Conservation (phyloP, 1,284 basidiomycete species). For the Cutaneotrichosporon sp. region DNA sequence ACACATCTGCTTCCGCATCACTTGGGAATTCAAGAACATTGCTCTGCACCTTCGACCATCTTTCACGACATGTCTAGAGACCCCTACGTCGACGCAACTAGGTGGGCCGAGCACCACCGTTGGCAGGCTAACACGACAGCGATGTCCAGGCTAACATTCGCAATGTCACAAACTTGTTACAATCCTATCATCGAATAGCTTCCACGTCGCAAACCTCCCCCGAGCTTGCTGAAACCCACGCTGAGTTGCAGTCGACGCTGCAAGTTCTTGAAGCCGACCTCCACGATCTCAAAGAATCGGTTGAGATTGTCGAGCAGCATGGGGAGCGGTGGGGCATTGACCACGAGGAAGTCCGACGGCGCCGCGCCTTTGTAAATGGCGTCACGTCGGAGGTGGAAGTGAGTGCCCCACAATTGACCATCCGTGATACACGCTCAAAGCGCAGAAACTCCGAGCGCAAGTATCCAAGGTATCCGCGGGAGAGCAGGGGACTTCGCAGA, state of each 20-base stretch:
- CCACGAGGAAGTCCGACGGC: slow-evolving; percentile 63
- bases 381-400: slow-evolving; percentile 73
- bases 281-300: slow-evolving; percentile 81
- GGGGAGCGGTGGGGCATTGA: slow-evolving; percentile 77
- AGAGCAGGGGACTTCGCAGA: not conserved
- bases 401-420: slow-evolving; percentile 40
- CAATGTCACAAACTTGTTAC: slow-evolving; percentile 26
- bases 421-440: too few relatives aligned
- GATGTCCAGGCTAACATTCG: slow-evolving; percentile 38
- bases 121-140: slow-evolving; percentile 17
- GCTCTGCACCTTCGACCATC: too few relatives aligned
- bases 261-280: slow-evolving; percentile 72
- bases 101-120: slow-evolving; percentile 16
- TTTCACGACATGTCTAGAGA: slow-evolving; percentile 33
- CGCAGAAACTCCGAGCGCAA: too few relatives aligned
- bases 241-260: slow-evolving; percentile 68
- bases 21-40: too few relatives aligned
- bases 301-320: slow-evolving; percentile 74
- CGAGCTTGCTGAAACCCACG: slow-evolving; percentile 21
- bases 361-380: slow-evolving; percentile 66
- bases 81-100: slow-evolving; percentile 43
- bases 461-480: too few relatives aligned
- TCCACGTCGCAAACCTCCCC: slow-evolving; percentile 2
- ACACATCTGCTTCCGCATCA: too few relatives aligned
- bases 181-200: slow-evolving; percentile 22